Conservation (phyloP, 441 rosid species). For the Croton setiger region DNA sequence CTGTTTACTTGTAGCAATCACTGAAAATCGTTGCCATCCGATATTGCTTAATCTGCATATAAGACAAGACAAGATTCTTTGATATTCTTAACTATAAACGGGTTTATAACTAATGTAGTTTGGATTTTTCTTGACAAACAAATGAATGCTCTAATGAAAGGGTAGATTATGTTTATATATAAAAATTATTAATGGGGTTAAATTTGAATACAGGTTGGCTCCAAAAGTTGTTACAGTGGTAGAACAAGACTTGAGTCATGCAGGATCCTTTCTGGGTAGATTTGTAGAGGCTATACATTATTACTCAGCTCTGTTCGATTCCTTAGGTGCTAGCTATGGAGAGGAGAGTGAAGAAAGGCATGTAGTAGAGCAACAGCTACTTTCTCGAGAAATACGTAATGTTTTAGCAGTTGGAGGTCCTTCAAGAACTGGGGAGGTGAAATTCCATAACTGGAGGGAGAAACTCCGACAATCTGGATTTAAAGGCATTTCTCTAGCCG, state of each 20-base stretch:
- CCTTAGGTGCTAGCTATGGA: conserved; percentile 86
- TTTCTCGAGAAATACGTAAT: conserved; percentile 82
- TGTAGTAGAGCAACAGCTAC: conserved; percentile 91
- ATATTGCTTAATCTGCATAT: not conserved
- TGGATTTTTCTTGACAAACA: not conserved
- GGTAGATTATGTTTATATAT: not conserved
- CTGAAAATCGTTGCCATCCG: not conserved
- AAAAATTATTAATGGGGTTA: not conserved
- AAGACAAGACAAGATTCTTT: not conserved
- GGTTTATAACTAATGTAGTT: not conserved
- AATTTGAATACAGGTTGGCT: conserved; percentile 51
- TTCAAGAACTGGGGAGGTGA: conserved; percentile 58
- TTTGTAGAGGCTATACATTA: conserved; percentile 98
- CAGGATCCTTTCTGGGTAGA: conserved; percentile 86
- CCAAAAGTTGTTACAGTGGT: conserved; percentile 97
- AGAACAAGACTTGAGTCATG: conserved; percentile 92
- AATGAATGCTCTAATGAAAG: not conserved
- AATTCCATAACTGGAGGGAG: conserved; percentile 89
- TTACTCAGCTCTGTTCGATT: conserved; percentile 91
- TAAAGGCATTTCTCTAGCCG: conserved; percentile 71
- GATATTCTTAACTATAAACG: not conserved
- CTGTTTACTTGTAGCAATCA: not conserved
- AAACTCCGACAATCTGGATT: conserved; percentile 81
- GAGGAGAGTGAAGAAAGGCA: conserved; percentile 98
- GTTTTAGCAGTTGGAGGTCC: conserved; percentile 88